Percentiles rank a stretch among this genome's conserved stretches.
phyloP scores from a whole-genome alignment of 257 asterid genomes.

The Ocimum tenuiflorum region DNA sequence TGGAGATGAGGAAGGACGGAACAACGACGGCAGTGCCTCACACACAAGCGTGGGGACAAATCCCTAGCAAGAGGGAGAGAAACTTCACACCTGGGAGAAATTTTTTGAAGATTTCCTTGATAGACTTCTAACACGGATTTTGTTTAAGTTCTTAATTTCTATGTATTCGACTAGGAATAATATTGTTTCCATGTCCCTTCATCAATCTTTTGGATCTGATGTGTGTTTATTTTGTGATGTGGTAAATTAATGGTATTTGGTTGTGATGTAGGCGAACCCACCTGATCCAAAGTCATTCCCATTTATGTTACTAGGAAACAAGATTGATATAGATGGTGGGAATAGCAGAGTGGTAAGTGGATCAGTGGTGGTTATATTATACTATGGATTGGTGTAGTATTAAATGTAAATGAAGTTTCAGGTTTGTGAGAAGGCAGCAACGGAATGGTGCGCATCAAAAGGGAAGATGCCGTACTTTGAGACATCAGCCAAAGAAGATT shows the following conservation, averaged over 20 bases:
- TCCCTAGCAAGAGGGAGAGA: too few species aligned
- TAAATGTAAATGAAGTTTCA: too few species aligned
- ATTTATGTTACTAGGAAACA: slow-evolving; percentile 91
- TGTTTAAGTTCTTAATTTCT: too few species aligned
- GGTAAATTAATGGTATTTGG: slow-evolving; percentile 19
- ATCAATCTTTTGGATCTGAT: not conserved
- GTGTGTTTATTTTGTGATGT: not conserved
- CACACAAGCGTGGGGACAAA: too few species aligned
- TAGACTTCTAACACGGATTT: too few species aligned
- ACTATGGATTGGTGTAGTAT: too few species aligned
- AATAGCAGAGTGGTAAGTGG: slow-evolving; percentile 92
- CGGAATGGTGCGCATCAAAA: slow-evolving; percentile 96
- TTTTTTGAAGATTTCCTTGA: too few species aligned
- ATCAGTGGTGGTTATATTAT: slow-evolving; percentile 6
- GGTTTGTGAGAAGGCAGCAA: slow-evolving; percentile 95
- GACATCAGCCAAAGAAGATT: slow-evolving; percentile 98
- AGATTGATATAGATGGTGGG: slow-evolving; percentile 96
- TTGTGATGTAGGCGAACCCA: slow-evolving; percentile 82
- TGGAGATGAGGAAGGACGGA: too few species aligned
- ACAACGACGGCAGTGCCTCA: too few species aligned
- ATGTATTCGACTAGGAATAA: not conserved
- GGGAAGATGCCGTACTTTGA: slow-evolving; percentile 94
- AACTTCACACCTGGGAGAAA: too few species aligned
- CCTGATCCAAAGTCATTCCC: slow-evolving; percentile 81
- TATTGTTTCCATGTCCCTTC: not conserved